Percentiles rank a stretch among this genome's conserved stretches.
Conservation (phyloP, 129 eudicot genomes). For the Lactuca sativa region DNA sequence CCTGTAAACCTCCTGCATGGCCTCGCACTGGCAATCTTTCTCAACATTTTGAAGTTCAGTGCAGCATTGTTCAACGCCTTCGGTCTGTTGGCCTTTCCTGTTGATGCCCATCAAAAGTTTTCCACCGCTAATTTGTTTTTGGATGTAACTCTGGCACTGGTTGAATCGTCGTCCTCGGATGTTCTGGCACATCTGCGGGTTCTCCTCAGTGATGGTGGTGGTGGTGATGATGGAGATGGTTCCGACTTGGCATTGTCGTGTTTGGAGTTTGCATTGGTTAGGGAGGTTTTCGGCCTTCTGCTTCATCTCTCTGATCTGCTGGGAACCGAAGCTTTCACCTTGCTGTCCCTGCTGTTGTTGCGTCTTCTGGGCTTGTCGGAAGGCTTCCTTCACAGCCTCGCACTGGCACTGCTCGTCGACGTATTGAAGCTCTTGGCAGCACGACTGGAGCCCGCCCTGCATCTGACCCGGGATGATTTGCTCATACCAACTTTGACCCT, state of each 20-base stretch:
- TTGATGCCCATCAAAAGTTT: constrained; percentile 7
- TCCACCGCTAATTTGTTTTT: not conserved
- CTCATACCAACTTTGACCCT: not conserved
- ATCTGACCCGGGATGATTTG: not conserved
- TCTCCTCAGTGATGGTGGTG: constrained; percentile 12
- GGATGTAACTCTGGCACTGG: constrained; percentile 15
- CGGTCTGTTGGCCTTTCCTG: not conserved
- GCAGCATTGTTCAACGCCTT: constrained; percentile 18
- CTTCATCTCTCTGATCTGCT: constrained; percentile 9
- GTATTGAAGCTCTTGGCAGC: constrained; percentile 25
- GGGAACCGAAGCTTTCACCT: constrained; percentile 4
- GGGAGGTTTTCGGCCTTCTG: constrained; percentile 26
- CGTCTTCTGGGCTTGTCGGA: not conserved
- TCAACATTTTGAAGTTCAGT: constrained; percentile 12
- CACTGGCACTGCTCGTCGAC: constrained; percentile 26
- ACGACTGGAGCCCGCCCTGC: not conserved
- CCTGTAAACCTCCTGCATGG: not conserved
- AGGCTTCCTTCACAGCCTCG: constrained; percentile 15
- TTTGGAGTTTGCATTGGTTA: constrained; percentile 11
- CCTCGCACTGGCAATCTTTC: not conserved
- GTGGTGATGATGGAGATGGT: constrained; percentile 16
- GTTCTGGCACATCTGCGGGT: constrained; percentile 5
- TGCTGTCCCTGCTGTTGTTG: constrained; percentile 7
- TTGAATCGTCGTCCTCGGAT: constrained; percentile 9
- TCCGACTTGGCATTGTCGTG: constrained; percentile 13